These are phyloP conservation scores for Krasilnikovozyma curviuscula DNA, from an alignment of 768 basidiomycete species.

Conservation along the genomic window DNA sequence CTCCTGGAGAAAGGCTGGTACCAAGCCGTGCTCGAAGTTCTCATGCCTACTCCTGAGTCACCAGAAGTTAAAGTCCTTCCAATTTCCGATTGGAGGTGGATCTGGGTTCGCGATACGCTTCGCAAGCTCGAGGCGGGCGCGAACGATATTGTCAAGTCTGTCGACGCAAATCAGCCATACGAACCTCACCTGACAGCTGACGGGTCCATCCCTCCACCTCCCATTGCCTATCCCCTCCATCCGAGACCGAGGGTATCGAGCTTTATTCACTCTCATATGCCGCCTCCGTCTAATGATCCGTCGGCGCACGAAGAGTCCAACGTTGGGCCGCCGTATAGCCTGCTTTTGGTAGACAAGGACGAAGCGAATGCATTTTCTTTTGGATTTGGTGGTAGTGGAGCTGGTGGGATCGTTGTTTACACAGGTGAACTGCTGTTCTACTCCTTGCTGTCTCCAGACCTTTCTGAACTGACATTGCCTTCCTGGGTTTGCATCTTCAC, in stretches of 20 bases:
- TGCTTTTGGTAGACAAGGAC: conserved; percentile 72
- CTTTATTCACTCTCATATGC: conserved; percentile 34
- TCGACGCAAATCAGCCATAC: no score
- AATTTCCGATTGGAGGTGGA: conserved; percentile 66
- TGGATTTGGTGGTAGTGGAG: conserved; percentile 70
- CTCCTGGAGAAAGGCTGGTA: conserved; percentile 76
- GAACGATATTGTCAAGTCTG: conserved; percentile 25
- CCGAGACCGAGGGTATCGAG: conserved; percentile 65
- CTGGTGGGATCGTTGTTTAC: conserved; percentile 83
- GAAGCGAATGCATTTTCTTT: conserved; percentile 87
- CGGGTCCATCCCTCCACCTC: conserved; percentile 6
- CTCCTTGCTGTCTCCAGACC: no score
- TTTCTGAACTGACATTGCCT: no score
- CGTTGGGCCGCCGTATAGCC: conserved; percentile 69
- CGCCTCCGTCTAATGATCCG: conserved; percentile 15
- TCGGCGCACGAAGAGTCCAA: conserved; percentile 32
- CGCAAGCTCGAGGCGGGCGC: conserved; percentile 56
- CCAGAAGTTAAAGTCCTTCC: conserved; percentile 33
- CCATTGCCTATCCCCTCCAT: conserved; percentile 43
- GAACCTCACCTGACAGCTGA: conserved; percentile 65
- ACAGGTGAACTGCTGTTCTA: no score
- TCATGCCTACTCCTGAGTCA: conserved; percentile 39
- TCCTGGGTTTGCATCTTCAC: no score
- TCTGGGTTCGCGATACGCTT: conserved; percentile 66
- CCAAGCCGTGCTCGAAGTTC: conserved; percentile 55